phyloP scores from a whole-genome alignment of 208 protist species.

The Novymonas esmeraldas region DNA sequence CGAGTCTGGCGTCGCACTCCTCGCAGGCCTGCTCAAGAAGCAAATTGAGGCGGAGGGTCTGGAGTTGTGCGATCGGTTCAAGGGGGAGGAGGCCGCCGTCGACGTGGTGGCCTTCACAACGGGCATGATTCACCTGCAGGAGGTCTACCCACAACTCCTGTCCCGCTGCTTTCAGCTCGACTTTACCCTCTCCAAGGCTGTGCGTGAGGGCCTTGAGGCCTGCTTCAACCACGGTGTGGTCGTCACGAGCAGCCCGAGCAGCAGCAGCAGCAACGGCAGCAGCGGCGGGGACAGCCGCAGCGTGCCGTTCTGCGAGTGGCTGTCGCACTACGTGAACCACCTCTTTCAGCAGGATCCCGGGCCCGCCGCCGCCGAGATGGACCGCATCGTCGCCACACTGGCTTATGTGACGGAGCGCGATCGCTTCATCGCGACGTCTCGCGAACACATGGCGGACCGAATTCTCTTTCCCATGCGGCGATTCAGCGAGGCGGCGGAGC shows the following conservation, averaged over 20 bases:
- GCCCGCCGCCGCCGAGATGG: slow-evolving; percentile 49
- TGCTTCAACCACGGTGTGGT: slow-evolving; percentile 61
- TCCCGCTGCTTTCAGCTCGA: slow-evolving; percentile 67
- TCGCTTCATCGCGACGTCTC: slow-evolving; percentile 68
- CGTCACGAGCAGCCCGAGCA: slow-evolving; percentile 24
- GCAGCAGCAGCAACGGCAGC: neutral
- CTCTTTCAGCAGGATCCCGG: slow-evolving; percentile 58
- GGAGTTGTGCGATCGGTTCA: slow-evolving; percentile 43
- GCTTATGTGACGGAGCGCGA: slow-evolving; percentile 80
- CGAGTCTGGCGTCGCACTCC: slow-evolving; percentile 40
- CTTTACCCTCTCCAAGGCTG: slow-evolving; percentile 63
- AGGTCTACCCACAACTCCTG: slow-evolving; percentile 65
- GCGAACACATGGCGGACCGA: slow-evolving; percentile 79
- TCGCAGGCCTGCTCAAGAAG: slow-evolving; percentile 48
- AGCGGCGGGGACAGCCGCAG: slow-evolving; percentile 20
- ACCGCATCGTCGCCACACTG: slow-evolving; percentile 63
- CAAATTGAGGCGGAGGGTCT: slow-evolving; percentile 60
- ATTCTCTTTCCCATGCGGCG: slow-evolving; percentile 71
- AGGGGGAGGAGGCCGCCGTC: slow-evolving; percentile 51
- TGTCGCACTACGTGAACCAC: slow-evolving; percentile 77
- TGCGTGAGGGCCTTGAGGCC: slow-evolving; percentile 72
- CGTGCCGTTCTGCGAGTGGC: slow-evolving; percentile 71
- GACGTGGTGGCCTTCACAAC: slow-evolving; percentile 61
- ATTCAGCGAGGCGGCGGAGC: slow-evolving; percentile 70
- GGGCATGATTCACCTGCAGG: slow-evolving; percentile 78